Evolutionary conservation across 257 asterid species (phyloP).

Genomic region (Voacanga thouarsii): DNA sequence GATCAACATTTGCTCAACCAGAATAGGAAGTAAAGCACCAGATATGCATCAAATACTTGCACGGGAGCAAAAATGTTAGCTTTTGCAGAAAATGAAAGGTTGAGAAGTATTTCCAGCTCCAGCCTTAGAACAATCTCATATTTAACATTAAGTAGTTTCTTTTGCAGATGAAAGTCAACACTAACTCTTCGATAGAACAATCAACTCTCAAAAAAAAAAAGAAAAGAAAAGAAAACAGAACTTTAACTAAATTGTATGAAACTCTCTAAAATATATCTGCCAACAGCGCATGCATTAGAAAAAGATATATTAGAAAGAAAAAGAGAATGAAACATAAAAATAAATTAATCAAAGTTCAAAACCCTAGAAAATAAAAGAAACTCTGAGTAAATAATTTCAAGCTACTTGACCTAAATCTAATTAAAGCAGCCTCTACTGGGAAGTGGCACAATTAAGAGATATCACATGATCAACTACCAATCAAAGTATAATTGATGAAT

Average conservation of each 20-base stretch:
- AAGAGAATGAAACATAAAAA: not conserved
- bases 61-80: not conserved
- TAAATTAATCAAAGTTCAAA: not conserved
- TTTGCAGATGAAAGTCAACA: not conserved
- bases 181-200: not conserved
- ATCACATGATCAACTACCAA: too few relatives aligned
- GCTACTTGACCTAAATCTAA: conserved; percentile 7
- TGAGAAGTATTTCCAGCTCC: not conserved
- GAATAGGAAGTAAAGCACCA: not conserved
- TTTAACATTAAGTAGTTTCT: not conserved
- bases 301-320: not conserved
- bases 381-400: not conserved
- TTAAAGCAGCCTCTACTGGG: not conserved
- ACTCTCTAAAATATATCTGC: not conserved
- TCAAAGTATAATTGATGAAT: too few relatives aligned
- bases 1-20: conserved; percentile 10
- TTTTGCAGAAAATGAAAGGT: not conserved
- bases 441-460: not conserved
- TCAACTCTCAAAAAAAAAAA: not conserved
- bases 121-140: not conserved
- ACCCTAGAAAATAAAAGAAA: conserved; percentile 8
- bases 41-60: not conserved
- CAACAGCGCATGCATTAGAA: not conserved
- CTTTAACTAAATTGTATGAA: not conserved
- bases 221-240: not conserved